Percentiles rank a stretch among this genome's conserved stretches.
phyloP scores from a whole-genome alignment of 192 early-diverging fungal genomes.

The Allomyces macrogynus region DNA sequence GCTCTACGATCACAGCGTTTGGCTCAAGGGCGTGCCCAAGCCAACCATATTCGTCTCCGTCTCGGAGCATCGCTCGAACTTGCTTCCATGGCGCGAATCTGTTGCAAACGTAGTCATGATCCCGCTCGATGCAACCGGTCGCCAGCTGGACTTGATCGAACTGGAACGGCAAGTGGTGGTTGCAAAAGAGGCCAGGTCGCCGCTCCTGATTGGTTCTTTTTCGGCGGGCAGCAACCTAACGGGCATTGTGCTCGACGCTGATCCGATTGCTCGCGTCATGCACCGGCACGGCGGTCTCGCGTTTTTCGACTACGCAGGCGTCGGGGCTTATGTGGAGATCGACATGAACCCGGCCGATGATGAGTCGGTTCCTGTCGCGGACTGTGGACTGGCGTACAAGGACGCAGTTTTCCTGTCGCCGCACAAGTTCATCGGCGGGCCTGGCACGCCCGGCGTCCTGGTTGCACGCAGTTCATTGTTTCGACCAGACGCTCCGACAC shows the following conservation, averaged over 20 bases:
- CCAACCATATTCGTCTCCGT: slow-evolving; percentile 20
- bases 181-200: not conserved
- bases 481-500: slow-evolving; percentile 8
- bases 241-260: slow-evolving; percentile 7
- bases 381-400: slow-evolving; percentile 11
- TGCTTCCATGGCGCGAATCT: slow-evolving; percentile 19
- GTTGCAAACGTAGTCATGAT: slow-evolving; percentile 17
- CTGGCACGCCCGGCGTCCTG: slow-evolving; percentile 17
- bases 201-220: slow-evolving; percentile 15
- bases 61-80: slow-evolving; percentile 23
- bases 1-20: not conserved
- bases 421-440: slow-evolving; percentile 25
- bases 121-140: slow-evolving; percentile 3
- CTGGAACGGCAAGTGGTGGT: slow-evolving; percentile 5
- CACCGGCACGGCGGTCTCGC: slow-evolving; percentile 4
- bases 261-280: slow-evolving; percentile 2
- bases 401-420: slow-evolving; percentile 18
- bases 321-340: slow-evolving; percentile 8
- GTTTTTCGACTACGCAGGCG: slow-evolving; percentile 11
- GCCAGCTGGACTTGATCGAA: slow-evolving; percentile 7
- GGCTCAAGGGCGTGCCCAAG: not conserved
- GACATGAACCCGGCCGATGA: slow-evolving; percentile 4
- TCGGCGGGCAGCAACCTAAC: slow-evolving; percentile 21
- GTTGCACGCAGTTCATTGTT: slow-evolving; percentile 12
- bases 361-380: not conserved